Base-by-base conservation (phyloP, 805 yeast genomes). In the Vanderwaltozyma tropicalis region DNA sequence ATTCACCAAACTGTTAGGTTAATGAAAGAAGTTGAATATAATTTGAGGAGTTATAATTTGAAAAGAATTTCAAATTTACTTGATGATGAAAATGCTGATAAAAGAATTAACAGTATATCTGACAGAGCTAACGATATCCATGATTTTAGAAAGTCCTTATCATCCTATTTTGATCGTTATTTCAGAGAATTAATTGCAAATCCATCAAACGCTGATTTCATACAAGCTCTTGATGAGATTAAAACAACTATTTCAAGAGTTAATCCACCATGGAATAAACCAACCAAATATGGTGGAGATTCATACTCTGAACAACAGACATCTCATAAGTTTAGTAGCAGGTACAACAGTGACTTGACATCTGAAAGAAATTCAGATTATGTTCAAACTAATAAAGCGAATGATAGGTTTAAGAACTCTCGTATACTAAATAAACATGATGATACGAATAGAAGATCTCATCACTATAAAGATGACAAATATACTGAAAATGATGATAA, bases 1-100 rank as follows among this genome's bases (percentile, higher is more conserved):
- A 40, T 48, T 13, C 50, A 46, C 12, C 51, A 46, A 28, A 44
- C 49, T 2, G 27, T 46, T 8, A 43, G 43, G 32, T 43, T 45
- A 18, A 44, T 55, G 45, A 46, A 47, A 32, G 55, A 52, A 17
- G 40, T 47, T 8, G 28, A 38, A 16, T 32, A 40, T 22, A 35
- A 46, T 31, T 32, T 55, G 25, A 37, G 39, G 11, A 38, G 38
- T 17, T 45, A 47, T 28, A 42, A 48, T 25, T 17, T 50, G 10
- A 33, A 33, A 12, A 41, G 41, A 15, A 45, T 47, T 11, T 22
- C 41, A 13, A 38, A 42, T 8, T 40, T 37, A 20, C 28, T 55
- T 25, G 44, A 44, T 7, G 47, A 50, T 33, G 40, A 36, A 14
- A 16, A 27, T 3, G 46, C 39, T 14, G 30, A 28, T 24, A 39